A percentile compares a stretch with the other conserved stretches of the same genome.
Conservation (phyloP, 2,329 filamentous ascomycete species). For the Cladophialophora chaetospira region DNA sequence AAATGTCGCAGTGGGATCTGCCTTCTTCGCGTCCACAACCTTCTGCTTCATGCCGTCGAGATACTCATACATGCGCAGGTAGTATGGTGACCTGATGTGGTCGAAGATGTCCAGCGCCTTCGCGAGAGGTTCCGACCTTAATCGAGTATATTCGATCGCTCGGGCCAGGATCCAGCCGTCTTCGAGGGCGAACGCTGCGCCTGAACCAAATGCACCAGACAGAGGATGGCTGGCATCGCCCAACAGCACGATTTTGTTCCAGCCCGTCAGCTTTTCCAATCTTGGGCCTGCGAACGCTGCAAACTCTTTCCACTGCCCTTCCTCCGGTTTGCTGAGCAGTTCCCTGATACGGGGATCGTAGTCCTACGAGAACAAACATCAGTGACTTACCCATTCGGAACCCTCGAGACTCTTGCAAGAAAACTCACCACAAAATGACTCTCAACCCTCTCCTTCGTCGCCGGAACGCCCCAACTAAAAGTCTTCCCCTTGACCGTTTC, state of each 20-base stretch:
- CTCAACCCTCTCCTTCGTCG: slow-evolving; percentile 33
- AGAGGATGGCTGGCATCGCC: slow-evolving; percentile 60
- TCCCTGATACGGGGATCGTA: slow-evolving; percentile 47
- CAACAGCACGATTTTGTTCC: slow-evolving; percentile 53
- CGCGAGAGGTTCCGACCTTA: slow-evolving; percentile 25
- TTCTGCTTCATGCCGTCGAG: slow-evolving; percentile 35
- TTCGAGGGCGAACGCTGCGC: slow-evolving; percentile 50
- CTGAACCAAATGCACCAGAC: slow-evolving; percentile 51
- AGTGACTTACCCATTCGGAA: neutral
- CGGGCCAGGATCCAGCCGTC: slow-evolving; percentile 50
- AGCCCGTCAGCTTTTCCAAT: slow-evolving; percentile 44
- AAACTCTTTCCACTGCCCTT: slow-evolving; percentile 51
- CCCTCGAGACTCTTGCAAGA: too few species aligned
- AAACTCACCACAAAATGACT: slow-evolving; percentile 42
- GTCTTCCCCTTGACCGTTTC: slow-evolving; percentile 19
- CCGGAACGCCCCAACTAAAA: slow-evolving; percentile 33
- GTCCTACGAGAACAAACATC: slow-evolving; percentile 35
- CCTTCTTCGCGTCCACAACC: slow-evolving; percentile 24
- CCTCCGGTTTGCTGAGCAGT: slow-evolving; percentile 42
- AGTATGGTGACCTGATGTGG: slow-evolving; percentile 45
- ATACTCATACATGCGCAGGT: slow-evolving; percentile 43
- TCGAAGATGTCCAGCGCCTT: slow-evolving; percentile 44
- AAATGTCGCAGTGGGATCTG: slow-evolving; percentile 33
- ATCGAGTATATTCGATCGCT: slow-evolving; percentile 36
- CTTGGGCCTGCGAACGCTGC: slow-evolving; percentile 52